Evolutionary conservation across 2,329 filamentous ascomycete genomes (phyloP).

Genomic region (Leptographium flavum): DNA sequence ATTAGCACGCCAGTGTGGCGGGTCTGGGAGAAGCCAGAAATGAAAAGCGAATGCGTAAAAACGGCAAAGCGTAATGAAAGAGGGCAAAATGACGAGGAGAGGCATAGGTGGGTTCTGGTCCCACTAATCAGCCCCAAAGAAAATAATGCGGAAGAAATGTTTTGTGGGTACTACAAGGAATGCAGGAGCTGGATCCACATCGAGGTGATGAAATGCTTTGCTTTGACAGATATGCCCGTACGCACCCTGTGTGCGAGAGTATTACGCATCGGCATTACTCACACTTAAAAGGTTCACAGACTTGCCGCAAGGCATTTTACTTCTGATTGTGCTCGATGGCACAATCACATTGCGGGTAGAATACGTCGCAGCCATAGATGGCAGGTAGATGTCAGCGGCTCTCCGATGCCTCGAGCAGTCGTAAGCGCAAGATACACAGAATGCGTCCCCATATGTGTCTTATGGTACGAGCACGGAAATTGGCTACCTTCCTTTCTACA

Average conservation of each 20-base stretch:
- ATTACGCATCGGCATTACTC: no score
- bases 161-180: not conserved
- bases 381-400: no score
- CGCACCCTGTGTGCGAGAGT: no score
- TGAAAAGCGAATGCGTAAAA: not conserved
- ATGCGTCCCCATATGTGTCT: not conserved
- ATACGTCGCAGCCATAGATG: no score
- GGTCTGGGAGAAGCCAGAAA: not conserved
- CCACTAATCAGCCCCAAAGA: not conserved
- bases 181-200: not conserved
- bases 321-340: no score
- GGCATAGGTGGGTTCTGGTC: not conserved
- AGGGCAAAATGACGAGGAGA: not conserved
- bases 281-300: no score
- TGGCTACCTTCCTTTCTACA: not conserved
- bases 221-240: no score
- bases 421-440: no score
- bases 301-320: no score
- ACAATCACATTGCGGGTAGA: no score
- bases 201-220: no score
- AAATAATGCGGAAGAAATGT: conserved; percentile 1
- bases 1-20: conserved; percentile 1
- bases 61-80: not conserved
- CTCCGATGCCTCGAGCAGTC: no score
- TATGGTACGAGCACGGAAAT: not conserved